Evolutionary conservation across 768 basidiomycete species (phyloP), one percentile per base, ranked within the genome.

Genomic region (Rhizopogon sp.): DNA sequence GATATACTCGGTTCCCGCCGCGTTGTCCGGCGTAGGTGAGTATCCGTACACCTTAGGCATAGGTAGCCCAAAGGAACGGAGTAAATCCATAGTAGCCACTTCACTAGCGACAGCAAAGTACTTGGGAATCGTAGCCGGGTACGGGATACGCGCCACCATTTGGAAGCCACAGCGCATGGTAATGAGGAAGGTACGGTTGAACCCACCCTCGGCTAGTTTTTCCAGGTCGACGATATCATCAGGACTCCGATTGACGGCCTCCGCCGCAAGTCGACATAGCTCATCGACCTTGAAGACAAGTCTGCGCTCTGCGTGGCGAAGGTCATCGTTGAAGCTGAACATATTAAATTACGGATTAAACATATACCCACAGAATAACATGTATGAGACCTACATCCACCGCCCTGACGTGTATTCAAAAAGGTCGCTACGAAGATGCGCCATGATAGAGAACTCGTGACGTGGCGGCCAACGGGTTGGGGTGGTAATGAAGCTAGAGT

Each of bases 291-390:
- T 52, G 68, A 79, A 79, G 13, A 59, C 66, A 53, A 37, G 70
- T 51, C 63, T 76, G 52, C 75, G 78, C 68, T 82, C 78, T 68
- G 57, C 62, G 58, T 60, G 77, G 62, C 76, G 79, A 72, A 79
- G 76, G 55, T 47, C 71, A 56, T 76, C 64, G 66, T 79, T 77
- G 61, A 68, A 41, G 53, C 75, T 76, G 65, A 66, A 20, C 20
- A 20, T 20, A 20, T 20, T 20, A 20, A 20, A 20, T 20, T 20
- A 20, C 20, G 20, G 20, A 20, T 20, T 20, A 20, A 2, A 20
- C 20, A 20, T 20, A 20, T 20, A 20, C 20, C 20, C 20, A 20
- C 2, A 20, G 20, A 20, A 20, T 20, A 20, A 20, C 20, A 20
- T 20, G 20, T 20, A 20, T 20, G 20, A 20, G 20, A 20, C 20